Evolutionary conservation across 331 rosid species (phyloP), one percentile per base, ranked within the genome.

Genomic region (Phaseolus coccineus): DNA sequence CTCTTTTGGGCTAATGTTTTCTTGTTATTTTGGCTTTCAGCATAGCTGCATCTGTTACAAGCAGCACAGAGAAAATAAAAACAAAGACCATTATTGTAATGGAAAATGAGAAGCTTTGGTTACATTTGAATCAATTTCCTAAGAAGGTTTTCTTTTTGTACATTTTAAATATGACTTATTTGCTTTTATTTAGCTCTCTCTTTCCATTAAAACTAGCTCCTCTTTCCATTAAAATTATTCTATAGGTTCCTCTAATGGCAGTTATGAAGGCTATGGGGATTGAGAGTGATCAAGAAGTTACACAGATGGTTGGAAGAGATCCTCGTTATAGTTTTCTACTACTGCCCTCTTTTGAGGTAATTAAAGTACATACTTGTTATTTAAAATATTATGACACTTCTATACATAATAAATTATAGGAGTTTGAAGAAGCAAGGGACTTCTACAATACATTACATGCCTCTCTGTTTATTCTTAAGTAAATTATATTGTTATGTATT

Each of bases 271-370:
- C 97, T 73, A 92, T 95, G 99, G 99, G 99, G 80, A 92, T 95
- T 97, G 88, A 88, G 71, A 83, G 91, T 74, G 92, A 90, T 83
- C 99, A 95, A 88, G 99, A 95, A 89, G 90, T 95, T 56, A 82
- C 87, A 28, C 97, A 95, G 80, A 92, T 95, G 99, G 56, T 95
- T 83, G 99, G 99, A 85, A 87, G 99, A 84, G 97, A 92, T 87
- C 96, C 96, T 64, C 91, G 94, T 46, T 95, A 95, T 77, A 68
- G 90, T 73, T 88, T 83, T 62, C 87, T 95, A 70, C 92, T 95
- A 72, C 65, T 95, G 84, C 97, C 97, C 33, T 95, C 99, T 50
- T 76, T 95, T 56, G 97, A 92, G 98, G 98, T 91, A 61, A 72
- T 71, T 83, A 69, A 52, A 11, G 65, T 69, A 14, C 44, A 44